Base-by-base conservation (phyloP, 164 flowering plant genomes). In the Magnolia kwangsiensis region DNA sequence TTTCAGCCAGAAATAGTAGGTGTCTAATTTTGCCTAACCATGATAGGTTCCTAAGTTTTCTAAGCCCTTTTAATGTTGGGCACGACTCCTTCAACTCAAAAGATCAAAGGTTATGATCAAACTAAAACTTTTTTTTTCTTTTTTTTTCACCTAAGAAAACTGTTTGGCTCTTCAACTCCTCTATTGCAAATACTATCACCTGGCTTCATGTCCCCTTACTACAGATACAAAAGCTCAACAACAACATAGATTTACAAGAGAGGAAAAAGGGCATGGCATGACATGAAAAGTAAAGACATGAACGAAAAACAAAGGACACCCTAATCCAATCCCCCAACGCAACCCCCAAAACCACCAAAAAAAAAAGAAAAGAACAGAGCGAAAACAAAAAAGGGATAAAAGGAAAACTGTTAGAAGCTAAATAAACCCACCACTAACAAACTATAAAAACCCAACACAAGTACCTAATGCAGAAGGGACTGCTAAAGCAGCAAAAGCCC, bases 321-420 rank as follows among this genome's bases (percentile, higher is more conserved):
- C 67, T 58, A n/a, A 24, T 21, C 77, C 75, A 6, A 68, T 24
- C 51, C 31, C 77, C 73, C 4, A 2, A 24, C 21, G 11, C 45
- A 4, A 3, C 45, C 45, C 61, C 61, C 18, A 8, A 8, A 8
- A 7, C 61, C 61, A 8, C 18, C 61, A 0, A 31, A 65, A 45
- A 16, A 6, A 71, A 50, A 71, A 0, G 23, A 18, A 73, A 24
- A 16, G 50, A 13, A 10, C 29, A 27, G 29, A 27, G 2, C 1
- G 29, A 27, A 27, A 27, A 27, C 29, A 27, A 27, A 27, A 27
- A 27, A 27, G 29, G 29, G 29, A 27, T 27, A 23, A 74, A 29
- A 58, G 1, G 29, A 67, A 67, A 67, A 37, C 49, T 67, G 71
- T 67, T 67, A 67, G 71, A 67, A 67, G 31, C 71, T 65, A 65